Conservation (phyloP, 1,284 basidiomycete genomes). For the Trametes sp. region DNA sequence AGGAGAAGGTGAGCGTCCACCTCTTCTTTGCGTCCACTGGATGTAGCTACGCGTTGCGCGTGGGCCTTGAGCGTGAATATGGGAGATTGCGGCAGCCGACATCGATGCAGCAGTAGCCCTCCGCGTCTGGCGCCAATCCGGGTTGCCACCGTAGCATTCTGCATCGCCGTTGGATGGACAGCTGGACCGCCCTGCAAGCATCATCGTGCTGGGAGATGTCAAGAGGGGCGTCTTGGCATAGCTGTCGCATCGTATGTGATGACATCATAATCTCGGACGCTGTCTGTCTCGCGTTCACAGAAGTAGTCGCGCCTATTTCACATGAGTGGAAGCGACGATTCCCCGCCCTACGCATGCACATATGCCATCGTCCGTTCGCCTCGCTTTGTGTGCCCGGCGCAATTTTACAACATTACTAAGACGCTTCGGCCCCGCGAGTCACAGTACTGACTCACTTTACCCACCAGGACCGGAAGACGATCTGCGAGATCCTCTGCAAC, state of each 20-base stretch:
- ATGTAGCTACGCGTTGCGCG: not conserved
- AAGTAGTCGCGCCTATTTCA: slow-evolving; percentile 5
- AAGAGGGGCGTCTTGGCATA: not conserved
- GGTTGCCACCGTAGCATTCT: not conserved
- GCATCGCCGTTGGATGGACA: not conserved
- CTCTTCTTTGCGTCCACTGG: not conserved
- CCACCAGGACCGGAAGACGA: slow-evolving; percentile 85
- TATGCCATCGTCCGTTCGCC: not conserved
- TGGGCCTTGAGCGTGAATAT: too few relatives aligned
- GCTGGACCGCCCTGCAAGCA: not conserved
- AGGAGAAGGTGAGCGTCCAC: slow-evolving; percentile 80
- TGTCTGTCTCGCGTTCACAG: slow-evolving; percentile 1
- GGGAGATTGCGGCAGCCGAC: not conserved
- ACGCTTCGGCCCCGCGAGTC: too few relatives aligned
- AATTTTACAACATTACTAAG: too few relatives aligned
- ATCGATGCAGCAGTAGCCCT: not conserved
- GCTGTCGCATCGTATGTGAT: slow-evolving; percentile 6
- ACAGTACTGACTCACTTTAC: slow-evolving; percentile 4
- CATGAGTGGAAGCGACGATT: slow-evolving; percentile 9
- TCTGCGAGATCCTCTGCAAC: slow-evolving; percentile 92
- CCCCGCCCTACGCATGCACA: not conserved
- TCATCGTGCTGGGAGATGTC: not conserved
- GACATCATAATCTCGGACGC: slow-evolving; percentile 21
- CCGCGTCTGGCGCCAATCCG: not conserved
- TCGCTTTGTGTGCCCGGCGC: too few relatives aligned